phyloP scores from a whole-genome alignment of 2,329 filamentous ascomycete genomes.

The Pseudogymnoascus sp. region DNA sequence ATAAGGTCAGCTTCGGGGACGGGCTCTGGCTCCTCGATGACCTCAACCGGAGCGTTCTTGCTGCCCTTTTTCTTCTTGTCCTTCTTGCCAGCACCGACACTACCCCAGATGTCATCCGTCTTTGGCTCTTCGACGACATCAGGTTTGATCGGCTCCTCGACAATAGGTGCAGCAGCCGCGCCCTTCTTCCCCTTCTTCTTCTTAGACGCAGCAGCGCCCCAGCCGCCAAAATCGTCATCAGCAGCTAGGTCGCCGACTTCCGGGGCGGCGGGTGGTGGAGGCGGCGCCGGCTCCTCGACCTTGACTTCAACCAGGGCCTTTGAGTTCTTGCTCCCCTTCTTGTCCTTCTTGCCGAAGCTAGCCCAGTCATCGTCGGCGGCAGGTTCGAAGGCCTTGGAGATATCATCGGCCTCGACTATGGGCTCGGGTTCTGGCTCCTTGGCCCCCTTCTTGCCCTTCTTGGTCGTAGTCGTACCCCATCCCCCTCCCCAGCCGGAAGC shows the following conservation, averaged over 20 bases:
- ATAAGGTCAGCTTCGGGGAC: constrained; percentile 36
- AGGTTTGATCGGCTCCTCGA: constrained; percentile 31
- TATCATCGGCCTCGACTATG: constrained; percentile 14
- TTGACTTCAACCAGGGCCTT: constrained; percentile 25
- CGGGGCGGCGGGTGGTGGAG: constrained; percentile 31
- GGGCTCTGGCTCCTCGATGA: constrained; percentile 37
- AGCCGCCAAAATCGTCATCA: constrained; percentile 24
- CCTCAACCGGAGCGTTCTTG: constrained; percentile 42
- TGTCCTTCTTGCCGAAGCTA: constrained; percentile 36
- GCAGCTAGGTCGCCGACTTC: constrained; percentile 24
- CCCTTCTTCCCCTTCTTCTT: constrained; percentile 21
- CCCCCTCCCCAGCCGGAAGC: constrained; percentile 17
- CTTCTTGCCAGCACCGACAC: constrained; percentile 20
- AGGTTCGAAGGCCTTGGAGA: constrained; percentile 20
- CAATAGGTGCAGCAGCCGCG: constrained; percentile 15
- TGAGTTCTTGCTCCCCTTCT: constrained; percentile 31
- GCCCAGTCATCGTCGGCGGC: constrained; percentile 35
- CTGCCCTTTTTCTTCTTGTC: constrained; percentile 45
- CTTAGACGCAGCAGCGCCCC: constrained; percentile 20
- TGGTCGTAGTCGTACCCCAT: constrained; percentile 23
- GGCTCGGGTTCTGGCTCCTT: constrained; percentile 26
- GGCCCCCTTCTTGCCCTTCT: constrained; percentile 31
- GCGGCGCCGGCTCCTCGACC: constrained; percentile 26
- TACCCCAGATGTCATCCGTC: constrained; percentile 30
- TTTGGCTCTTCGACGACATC: constrained; percentile 42